Conservation (phyloP, 2,329 filamentous ascomycete species). For the Acrodontium crateriforme region DNA sequence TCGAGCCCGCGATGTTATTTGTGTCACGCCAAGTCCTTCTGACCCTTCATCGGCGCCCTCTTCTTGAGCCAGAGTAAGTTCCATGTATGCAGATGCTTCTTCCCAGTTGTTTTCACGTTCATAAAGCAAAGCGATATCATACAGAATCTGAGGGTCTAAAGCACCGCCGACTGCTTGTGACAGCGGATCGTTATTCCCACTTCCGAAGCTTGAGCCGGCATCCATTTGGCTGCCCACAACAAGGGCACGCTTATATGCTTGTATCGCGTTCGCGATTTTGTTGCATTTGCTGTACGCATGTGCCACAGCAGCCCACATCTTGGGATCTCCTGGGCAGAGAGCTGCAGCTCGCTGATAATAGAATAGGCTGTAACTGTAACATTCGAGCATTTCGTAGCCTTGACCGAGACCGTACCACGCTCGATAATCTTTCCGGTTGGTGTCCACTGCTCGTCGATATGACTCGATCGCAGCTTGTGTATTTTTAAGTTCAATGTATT, state of each 20-base stretch:
- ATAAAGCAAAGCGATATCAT: constrained; percentile 82
- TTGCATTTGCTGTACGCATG: constrained; percentile 84
- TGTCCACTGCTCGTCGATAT: constrained; percentile 87
- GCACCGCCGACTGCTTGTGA: constrained; percentile 39
- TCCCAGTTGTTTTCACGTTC: constrained; percentile 64
- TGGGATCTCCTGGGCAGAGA: constrained; percentile 86
- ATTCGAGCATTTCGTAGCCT: constrained; percentile 94
- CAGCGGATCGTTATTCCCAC: constrained; percentile 24
- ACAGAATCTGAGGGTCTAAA: constrained; percentile 79
- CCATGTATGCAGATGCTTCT: constrained; percentile 88
- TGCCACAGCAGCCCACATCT: constrained; percentile 97
- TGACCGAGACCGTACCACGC: constrained; percentile 97
- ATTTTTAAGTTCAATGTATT: constrained; percentile 97
- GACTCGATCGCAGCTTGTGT: constrained; percentile 96
- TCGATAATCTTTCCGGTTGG: constrained; percentile 89
- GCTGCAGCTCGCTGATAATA: constrained; percentile 95
- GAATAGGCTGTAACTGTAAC: constrained; percentile 93
- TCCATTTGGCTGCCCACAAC: constrained; percentile 81
- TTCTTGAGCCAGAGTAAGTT: constrained; percentile 85
- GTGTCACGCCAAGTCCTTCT: constrained; percentile 67
- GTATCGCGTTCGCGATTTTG: constrained; percentile 78
- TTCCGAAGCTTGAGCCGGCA: constrained; percentile 32
- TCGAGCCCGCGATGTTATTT: constrained; percentile 79
- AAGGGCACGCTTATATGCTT: constrained; percentile 83
- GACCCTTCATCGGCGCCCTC: constrained; percentile 44